Conservation (phyloP, 176 grass and related monocot genomes). For the Themeda triandra region DNA sequence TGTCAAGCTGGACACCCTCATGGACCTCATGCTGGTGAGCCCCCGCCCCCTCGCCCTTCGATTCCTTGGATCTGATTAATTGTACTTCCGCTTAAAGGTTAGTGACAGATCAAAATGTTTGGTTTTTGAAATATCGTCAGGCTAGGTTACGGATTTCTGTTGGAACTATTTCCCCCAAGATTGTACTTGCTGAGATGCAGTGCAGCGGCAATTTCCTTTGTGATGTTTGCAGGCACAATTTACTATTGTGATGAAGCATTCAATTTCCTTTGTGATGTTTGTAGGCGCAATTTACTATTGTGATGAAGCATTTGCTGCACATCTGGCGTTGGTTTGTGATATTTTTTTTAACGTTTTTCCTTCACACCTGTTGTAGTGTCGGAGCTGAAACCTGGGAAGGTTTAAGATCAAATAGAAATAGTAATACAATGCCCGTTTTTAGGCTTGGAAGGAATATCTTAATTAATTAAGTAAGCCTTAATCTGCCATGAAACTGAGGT, state of each 20-base stretch:
- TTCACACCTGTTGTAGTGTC: neutral
- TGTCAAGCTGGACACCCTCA: slow-evolving; percentile 41
- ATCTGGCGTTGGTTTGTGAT: too few species aligned
- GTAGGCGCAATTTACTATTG: too few species aligned
- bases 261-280: too few species aligned
- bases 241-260: too few species aligned
- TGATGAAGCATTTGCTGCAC: too few species aligned
- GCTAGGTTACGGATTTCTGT: neutral
- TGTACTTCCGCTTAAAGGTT: too few species aligned
- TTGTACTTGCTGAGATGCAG: too few species aligned
- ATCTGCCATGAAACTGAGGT: neutral
- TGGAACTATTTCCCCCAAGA: too few species aligned
- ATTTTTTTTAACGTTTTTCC: neutral
- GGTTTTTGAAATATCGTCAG: neutral
- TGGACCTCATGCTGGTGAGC: slow-evolving; percentile 34
- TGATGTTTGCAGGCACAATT: too few species aligned
- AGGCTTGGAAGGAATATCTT: neutral
- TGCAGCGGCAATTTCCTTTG: too few species aligned
- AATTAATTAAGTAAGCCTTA: neutral
- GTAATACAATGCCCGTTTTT: neutral
- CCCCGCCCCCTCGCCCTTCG: neutral
- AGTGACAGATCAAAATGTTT: neutral
- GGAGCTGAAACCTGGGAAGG: neutral
- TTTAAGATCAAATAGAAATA: too few species aligned
- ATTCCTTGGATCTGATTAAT: neutral